Conservation (phyloP, 805 yeast species). For the Diddensiella transvaalensis region DNA sequence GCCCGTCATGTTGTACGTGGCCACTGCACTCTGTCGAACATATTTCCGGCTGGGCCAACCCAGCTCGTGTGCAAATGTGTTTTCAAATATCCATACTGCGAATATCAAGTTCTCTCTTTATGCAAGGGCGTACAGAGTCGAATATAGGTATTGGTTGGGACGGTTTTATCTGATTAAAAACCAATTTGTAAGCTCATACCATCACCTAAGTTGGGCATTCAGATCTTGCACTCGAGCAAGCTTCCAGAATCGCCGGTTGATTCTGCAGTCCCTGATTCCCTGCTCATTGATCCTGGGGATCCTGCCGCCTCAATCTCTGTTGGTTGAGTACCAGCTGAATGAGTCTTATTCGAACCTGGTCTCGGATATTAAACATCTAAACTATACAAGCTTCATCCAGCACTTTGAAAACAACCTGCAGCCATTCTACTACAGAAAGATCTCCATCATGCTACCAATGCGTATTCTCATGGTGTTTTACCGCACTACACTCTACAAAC, state of each 20-base stretch:
- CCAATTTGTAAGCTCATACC: constrained; percentile 48
- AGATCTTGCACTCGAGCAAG: constrained; percentile 34
- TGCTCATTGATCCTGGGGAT: constrained; percentile 53
- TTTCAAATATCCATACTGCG: constrained; percentile 55
- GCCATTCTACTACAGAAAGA: constrained; percentile 24
- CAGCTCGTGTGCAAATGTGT: constrained; percentile 41
- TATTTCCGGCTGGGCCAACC: constrained; percentile 43
- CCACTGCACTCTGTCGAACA: constrained; percentile 51
- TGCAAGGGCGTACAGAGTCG: constrained; percentile 47
- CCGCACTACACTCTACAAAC: constrained; percentile 28
- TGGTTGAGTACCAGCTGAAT: constrained; percentile 29
- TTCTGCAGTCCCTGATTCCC: constrained; percentile 50
- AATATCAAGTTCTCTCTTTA: constrained; percentile 41
- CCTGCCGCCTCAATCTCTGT: constrained; percentile 39
- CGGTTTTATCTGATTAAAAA: constrained; percentile 52
- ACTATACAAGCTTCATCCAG: constrained; percentile 36
- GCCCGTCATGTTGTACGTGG: constrained; percentile 49
- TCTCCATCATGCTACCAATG: constrained; percentile 27
- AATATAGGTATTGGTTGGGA: constrained; percentile 54
- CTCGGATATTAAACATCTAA: constrained; percentile 42
- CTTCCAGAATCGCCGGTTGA: constrained; percentile 37
- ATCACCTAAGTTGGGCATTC: constrained; percentile 56
- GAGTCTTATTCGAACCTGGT: constrained; percentile 40
- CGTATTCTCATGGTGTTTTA: constrained; percentile 31
- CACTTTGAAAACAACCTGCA: constrained; percentile 31